Percentiles rank a stretch among this genome's conserved stretches.
phyloP scores from a whole-genome alignment of 192 early-diverging fungal species.

The Rhizoclosmatium sp. region DNA sequence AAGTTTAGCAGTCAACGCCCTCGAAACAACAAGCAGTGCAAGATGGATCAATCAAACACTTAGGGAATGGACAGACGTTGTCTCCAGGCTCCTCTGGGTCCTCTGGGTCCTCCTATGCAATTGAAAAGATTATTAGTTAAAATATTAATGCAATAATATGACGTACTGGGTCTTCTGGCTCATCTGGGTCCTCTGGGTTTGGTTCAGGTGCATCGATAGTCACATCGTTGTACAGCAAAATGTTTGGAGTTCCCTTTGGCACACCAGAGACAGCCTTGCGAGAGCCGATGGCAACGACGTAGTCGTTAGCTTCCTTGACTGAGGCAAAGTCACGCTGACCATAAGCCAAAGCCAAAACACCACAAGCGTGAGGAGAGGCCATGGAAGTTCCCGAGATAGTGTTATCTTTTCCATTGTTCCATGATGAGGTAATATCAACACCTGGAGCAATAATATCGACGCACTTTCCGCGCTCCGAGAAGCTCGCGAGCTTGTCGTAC shows the following conservation, averaged over 20 bases:
- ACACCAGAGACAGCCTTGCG: conserved; percentile 45
- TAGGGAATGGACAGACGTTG: conserved; percentile 57
- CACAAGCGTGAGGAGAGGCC: conserved; percentile 92
- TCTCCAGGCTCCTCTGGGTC: conserved; percentile 50
- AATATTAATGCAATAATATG: background rate
- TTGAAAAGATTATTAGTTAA: conserved; percentile 18
- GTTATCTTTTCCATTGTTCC: conserved; percentile 77
- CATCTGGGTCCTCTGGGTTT: conserved; percentile 41
- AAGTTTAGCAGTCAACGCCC: conserved; percentile 29
- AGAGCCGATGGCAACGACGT: conserved; percentile 51
- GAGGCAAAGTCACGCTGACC: conserved; percentile 52
- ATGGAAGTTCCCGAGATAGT: conserved; percentile 95
- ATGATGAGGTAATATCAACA: conserved; percentile 81
- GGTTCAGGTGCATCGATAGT: conserved; percentile 38
- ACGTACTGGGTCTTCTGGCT: conserved; percentile 45
- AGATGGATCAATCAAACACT: conserved; percentile 52
- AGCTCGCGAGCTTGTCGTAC: conserved; percentile 81
- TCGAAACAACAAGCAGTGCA: conserved; percentile 53
- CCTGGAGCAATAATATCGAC: conserved; percentile 98
- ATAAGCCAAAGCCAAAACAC: conserved; percentile 77
- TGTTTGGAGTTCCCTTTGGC: conserved; percentile 52
- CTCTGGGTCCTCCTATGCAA: conserved; percentile 35
- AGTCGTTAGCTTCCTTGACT: conserved; percentile 50
- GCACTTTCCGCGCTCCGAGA: conserved; percentile 90
- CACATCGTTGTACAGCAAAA: conserved; percentile 55